A percentile compares a stretch with the other conserved stretches of the same genome.
phyloP scores from a whole-genome alignment of 169 alveolate genomes.

The Plasmodium berghei region DNA sequence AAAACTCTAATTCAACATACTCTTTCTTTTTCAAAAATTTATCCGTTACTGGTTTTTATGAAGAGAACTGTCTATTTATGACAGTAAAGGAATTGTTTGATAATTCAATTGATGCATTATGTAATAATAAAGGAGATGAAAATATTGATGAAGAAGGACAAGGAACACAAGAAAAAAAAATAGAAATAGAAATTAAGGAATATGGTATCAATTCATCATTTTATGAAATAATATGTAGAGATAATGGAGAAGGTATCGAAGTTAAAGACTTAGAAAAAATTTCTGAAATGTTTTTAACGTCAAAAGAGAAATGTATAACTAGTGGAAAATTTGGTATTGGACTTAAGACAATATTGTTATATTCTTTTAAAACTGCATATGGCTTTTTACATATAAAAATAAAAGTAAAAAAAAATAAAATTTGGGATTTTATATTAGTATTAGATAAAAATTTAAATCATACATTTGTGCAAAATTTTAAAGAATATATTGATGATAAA shows the following conservation, averaged over 20 bases:
- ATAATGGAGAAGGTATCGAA: conserved; percentile 70
- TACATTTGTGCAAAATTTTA: conserved; percentile 72
- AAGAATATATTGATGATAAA: conserved; percentile 55
- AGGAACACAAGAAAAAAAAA: conserved; percentile 13
- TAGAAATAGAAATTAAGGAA: conserved; percentile 60
- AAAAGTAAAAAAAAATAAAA: conserved; percentile 63
- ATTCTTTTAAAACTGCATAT: conserved; percentile 74
- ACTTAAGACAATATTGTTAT: conserved; percentile 58
- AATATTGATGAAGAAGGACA: neutral
- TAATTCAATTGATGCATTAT: conserved; percentile 68
- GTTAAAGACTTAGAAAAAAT: conserved; percentile 73
- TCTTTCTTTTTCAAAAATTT: conserved; percentile 73
- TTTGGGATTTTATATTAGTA: conserved; percentile 75
- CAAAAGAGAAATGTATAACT: conserved; percentile 64
- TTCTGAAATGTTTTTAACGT: conserved; percentile 75
- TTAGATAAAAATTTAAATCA: conserved; percentile 74
- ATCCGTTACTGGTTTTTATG: conserved; percentile 75
- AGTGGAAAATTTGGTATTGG: conserved; percentile 77
- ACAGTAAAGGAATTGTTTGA: conserved; percentile 77
- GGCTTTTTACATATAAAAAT: conserved; percentile 75
- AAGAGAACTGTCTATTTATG: conserved; percentile 76
- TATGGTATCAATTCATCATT: conserved; percentile 38
- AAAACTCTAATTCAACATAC: conserved; percentile 55
- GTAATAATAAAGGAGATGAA: conserved; percentile 15
- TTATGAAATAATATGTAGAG: conserved; percentile 74